phyloP scores from a whole-genome alignment of 306 rosid species.

The Trifolium subterraneum region DNA sequence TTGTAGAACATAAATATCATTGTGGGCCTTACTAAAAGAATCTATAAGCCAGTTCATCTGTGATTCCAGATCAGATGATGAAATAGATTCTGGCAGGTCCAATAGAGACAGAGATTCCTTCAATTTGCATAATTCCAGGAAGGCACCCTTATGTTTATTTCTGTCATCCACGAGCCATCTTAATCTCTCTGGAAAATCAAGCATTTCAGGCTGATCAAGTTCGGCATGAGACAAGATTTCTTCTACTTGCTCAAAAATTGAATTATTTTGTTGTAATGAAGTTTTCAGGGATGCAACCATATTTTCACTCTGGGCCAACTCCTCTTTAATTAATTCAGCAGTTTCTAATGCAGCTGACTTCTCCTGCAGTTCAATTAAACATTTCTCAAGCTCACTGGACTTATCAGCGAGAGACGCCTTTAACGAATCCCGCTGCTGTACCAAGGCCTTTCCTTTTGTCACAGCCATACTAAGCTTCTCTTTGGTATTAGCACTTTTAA shows the following conservation, averaged over 20 bases:
- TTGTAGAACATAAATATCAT: conserved; percentile 53
- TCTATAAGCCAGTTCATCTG: conserved; percentile 74
- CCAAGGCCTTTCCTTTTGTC: conserved; percentile 94
- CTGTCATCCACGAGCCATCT: conserved; percentile 77
- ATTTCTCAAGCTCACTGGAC: conserved; percentile 71
- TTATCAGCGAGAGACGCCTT: conserved; percentile 73
- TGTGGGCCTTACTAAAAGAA: conserved; percentile 59
- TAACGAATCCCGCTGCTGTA: conserved; percentile 87
- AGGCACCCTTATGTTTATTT: conserved; percentile 57
- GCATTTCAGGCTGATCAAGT: conserved; percentile 58
- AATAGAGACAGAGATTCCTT: conserved; percentile 58
- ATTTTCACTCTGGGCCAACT: conserved; percentile 61
- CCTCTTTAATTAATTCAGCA: conserved; percentile 70
- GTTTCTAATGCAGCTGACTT: conserved; percentile 75
- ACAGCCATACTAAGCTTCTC: conserved; percentile 96
- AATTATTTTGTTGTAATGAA: conserved; percentile 58
- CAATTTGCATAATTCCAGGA: conserved; percentile 60
- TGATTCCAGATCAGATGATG: conserved; percentile 70
- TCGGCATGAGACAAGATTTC: conserved; percentile 62
- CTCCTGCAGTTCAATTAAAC: conserved; percentile 67
- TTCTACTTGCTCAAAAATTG: conserved; percentile 57
- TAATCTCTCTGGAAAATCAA: conserved; percentile 67
- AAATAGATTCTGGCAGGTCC: conserved; percentile 72
- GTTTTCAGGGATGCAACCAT: conserved; percentile 69
- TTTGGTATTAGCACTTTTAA: conserved; percentile 66